phyloP scores from a whole-genome alignment of 352 stramenopile genomes.

The Pythium periplocum region DNA sequence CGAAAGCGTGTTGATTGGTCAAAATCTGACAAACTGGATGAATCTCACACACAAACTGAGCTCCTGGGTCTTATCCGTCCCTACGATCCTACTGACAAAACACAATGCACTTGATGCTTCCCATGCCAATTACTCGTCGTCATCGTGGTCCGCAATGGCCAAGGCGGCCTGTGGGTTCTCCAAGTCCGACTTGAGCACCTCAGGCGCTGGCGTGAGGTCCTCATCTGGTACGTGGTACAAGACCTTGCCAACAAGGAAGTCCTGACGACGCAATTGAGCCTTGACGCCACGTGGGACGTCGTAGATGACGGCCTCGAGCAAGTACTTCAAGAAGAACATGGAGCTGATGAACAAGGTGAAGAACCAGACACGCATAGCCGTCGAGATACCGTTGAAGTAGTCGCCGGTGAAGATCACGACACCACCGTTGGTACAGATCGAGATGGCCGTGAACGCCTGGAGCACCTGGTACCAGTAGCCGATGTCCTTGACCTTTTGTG shows the following conservation, averaged over 20 bases:
- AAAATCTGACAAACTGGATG: too few relatives aligned
- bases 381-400: constrained; percentile 58
- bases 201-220: constrained; percentile 18
- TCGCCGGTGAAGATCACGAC: constrained; percentile 91
- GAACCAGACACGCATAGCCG: constrained; percentile 63
- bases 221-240: constrained; percentile 83
- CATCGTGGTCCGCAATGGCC: constrained; percentile 54
- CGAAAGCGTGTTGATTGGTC: too few relatives aligned
- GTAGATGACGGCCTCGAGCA: constrained; percentile 67
- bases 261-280: constrained; percentile 69
- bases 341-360: constrained; percentile 70
- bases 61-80: too few relatives aligned
- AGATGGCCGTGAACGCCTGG: constrained; percentile 85
- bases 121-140: neutral
- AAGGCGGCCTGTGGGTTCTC: constrained; percentile 42
- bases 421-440: constrained; percentile 90
- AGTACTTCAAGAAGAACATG: constrained; percentile 85
- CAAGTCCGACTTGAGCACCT: constrained; percentile 13
- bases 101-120: too few relatives aligned
- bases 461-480: constrained; percentile 92
- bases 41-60: too few relatives aligned
- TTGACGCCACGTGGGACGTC: constrained; percentile 66
- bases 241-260: constrained; percentile 86
- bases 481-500: constrained; percentile 82
- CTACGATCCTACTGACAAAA: too few relatives aligned